phyloP scores from a whole-genome alignment of 257 asterid species.

The Solanum corneliomulleri region DNA sequence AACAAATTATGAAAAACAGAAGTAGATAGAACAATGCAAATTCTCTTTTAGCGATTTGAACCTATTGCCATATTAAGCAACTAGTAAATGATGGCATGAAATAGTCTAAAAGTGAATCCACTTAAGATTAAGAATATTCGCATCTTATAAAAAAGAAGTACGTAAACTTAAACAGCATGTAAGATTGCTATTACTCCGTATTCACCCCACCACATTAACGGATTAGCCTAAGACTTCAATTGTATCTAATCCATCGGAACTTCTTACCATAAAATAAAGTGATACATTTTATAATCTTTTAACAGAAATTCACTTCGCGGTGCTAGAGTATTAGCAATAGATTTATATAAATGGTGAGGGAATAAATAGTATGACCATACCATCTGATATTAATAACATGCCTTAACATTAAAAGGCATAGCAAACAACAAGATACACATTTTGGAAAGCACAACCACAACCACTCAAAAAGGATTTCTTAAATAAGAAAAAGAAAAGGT shows the following conservation, averaged over 20 bases:
- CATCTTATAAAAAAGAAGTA: not conserved
- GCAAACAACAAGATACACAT: not conserved
- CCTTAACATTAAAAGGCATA: not conserved
- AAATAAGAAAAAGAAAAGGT: not conserved
- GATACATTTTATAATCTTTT: not conserved
- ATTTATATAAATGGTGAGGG: not conserved
- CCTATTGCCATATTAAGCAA: not conserved
- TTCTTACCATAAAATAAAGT: not conserved
- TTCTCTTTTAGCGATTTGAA: not conserved
- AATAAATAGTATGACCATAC: not conserved
- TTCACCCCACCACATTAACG: not conserved
- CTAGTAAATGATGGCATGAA: not conserved
- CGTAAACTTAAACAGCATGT: not conserved
- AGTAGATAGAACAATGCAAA: not conserved
- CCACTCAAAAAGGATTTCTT: not conserved
- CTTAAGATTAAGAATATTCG: not conserved
- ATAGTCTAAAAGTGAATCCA: not conserved
- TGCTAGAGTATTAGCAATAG: not conserved
- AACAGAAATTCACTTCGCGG: not conserved
- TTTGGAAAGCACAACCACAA: not conserved
- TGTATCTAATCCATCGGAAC: not conserved
- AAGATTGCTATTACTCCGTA: not conserved
- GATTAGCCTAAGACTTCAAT: not conserved
- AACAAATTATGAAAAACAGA: not conserved
- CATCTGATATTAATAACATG: not conserved